Percentiles rank a stretch among this genome's conserved stretches.
Conservation (phyloP, 176 grass and related monocot genomes). For the Phoenix dactylifera region DNA sequence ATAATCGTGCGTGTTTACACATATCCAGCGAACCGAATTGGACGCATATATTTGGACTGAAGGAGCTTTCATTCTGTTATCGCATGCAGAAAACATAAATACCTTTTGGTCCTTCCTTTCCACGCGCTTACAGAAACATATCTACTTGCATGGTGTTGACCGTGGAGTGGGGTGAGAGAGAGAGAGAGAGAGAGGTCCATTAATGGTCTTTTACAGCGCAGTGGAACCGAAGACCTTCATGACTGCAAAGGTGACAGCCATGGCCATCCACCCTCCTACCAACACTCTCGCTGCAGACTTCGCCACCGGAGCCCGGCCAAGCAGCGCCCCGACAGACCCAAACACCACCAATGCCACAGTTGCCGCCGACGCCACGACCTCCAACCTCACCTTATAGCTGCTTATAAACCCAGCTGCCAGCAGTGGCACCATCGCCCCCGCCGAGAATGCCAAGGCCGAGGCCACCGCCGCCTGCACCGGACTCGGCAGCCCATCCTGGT, state of each 20-base stretch:
- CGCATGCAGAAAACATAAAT: too few relatives aligned
- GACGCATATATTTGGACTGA: too few relatives aligned
- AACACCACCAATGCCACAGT: constrained; percentile 30
- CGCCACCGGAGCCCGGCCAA: constrained; percentile 18
- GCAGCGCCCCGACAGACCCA: constrained; percentile 28
- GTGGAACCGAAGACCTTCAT: constrained; percentile 37
- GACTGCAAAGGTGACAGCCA: constrained; percentile 57
- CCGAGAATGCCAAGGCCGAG: constrained; percentile 54
- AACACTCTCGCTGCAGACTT: constrained; percentile 34
- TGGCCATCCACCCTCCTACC: constrained; percentile 43
- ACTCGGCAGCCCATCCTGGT: constrained; percentile 17
- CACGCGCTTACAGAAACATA: too few relatives aligned
- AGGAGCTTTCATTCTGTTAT: too few relatives aligned
- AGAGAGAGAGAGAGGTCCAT: too few relatives aligned
- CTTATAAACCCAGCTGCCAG: constrained; percentile 42
- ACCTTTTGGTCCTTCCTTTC: too few relatives aligned
- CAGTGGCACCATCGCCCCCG: constrained; percentile 35
- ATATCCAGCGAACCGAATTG: too few relatives aligned
- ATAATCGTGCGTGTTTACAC: too few relatives aligned
- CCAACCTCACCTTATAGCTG: constrained; percentile 33
- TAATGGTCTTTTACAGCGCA: constrained; percentile 15
- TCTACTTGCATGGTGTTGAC: too few relatives aligned
- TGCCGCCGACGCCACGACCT: constrained; percentile 26
- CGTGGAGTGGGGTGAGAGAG: too few relatives aligned
- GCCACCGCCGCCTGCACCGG: constrained; percentile 43